A percentile compares a stretch with the other conserved stretches of the same genome.
These are phyloP conservation scores for Ogataea zsoltii DNA, from an alignment of 805 yeast species.

Conservation along the genomic window DNA sequence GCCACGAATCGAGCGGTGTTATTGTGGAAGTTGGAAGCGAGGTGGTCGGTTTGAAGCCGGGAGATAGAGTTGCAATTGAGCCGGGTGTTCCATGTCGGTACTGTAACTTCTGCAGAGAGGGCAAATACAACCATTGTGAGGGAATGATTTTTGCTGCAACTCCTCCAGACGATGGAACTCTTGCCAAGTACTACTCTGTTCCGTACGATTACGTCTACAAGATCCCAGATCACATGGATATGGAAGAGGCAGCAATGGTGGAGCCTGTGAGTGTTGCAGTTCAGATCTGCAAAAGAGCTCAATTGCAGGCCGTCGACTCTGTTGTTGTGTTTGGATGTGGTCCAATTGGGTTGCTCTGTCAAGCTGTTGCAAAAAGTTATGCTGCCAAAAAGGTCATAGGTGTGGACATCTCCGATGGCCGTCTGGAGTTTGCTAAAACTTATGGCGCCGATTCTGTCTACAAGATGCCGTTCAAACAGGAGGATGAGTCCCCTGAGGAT, in stretches of 20 bases:
- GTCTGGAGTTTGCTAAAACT: constrained; percentile 64
- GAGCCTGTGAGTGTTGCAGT: constrained; percentile 89
- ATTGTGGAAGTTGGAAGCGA: constrained; percentile 67
- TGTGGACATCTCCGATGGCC: constrained; percentile 67
- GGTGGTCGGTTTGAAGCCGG: constrained; percentile 67
- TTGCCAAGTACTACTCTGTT: constrained; percentile 66
- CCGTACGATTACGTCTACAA: constrained; percentile 86
- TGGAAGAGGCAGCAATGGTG: constrained; percentile 84
- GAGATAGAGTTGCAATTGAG: constrained; percentile 86
- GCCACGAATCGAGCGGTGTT: constrained; percentile 83
- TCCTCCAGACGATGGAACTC: constrained; percentile 82
- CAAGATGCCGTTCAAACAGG: constrained; percentile 44
- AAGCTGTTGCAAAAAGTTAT: constrained; percentile 69
- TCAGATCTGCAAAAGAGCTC: constrained; percentile 69
- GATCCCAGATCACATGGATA: constrained; percentile 72
- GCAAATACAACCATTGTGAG: constrained; percentile 83
- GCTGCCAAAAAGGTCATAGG: constrained; percentile 75
- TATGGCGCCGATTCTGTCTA: constrained; percentile 63
- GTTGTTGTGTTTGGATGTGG: constrained; percentile 87
- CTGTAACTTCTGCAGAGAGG: constrained; percentile 72
- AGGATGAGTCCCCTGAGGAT: constrained; percentile 45
- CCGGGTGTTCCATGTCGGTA: constrained; percentile 85
- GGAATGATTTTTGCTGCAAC: constrained; percentile 89
- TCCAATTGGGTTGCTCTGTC: constrained; percentile 78
- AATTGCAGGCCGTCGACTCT: constrained; percentile 60